Percentiles rank a stretch among this genome's conserved stretches.
These are phyloP conservation scores for Phytopythium chamaehyphon DNA, from an alignment of 352 stramenopile genomes.

Conservation along the genomic window DNA sequence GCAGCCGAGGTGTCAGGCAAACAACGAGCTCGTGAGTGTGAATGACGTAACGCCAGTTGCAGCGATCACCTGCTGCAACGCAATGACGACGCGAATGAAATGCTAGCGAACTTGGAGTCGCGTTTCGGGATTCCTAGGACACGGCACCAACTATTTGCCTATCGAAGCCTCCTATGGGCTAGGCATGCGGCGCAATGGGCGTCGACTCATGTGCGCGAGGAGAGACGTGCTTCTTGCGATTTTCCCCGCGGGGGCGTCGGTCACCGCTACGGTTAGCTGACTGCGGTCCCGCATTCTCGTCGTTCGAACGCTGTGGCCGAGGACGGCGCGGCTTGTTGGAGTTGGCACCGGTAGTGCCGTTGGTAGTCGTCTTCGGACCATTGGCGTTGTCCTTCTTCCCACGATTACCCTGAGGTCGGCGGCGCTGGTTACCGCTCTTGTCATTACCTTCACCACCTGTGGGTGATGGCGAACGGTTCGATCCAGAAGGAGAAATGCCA, in stretches of 20 bases:
- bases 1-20: too few relatives aligned
- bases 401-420: conserved; percentile 27
- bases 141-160: too few relatives aligned
- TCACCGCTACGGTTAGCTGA: conserved; percentile 17
- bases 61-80: too few relatives aligned
- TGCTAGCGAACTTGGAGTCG: too few relatives aligned
- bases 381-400: conserved; percentile 33
- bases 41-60: too few relatives aligned
- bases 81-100: too few relatives aligned
- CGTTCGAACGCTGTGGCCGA: conserved; percentile 22
- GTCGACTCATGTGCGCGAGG: conserved; percentile 16
- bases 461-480: conserved; percentile 17
- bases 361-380: conserved; percentile 24
- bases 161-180: not conserved
- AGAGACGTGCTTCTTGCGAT: conserved; percentile 29
- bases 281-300: conserved; percentile 18
- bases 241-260: conserved; percentile 32
- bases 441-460: conserved; percentile 14
- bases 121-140: too few relatives aligned
- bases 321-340: conserved; percentile 27
- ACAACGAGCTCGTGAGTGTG: too few relatives aligned
- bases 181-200: conserved; percentile 33
- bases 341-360: conserved; percentile 20
- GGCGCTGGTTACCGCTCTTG: conserved; percentile 25
- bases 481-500: conserved; percentile 13